Base-by-base conservation (phyloP, 2,329 filamentous ascomycete species). In the Neoarthrinium moseri region DNA sequence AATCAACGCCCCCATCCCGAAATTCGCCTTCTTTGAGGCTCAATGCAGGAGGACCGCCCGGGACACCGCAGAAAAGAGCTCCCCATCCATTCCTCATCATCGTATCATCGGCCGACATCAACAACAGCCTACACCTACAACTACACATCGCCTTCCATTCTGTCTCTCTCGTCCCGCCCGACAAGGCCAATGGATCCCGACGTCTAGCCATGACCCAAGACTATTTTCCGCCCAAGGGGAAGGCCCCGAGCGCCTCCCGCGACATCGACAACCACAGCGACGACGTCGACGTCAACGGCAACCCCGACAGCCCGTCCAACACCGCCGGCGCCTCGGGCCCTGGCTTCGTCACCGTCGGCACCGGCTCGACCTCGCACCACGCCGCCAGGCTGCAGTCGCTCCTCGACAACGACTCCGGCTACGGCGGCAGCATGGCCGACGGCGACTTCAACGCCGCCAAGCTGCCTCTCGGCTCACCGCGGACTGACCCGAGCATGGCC, bases 351-450 rank as follows among this genome's bases (percentile, higher is more conserved):
- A 95, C 89, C 5, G 89, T 96, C 41, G 92, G 92, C 47, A 83
- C 78, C 54, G 91, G 91, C 43, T 84, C 85, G 45, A 84, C 87
- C 18, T 91, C 91, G 17, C 84, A 90, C 61, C 89, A 89, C 63
- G 91, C 90, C 29, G 81, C 87, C 23, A 84, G 84, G 45, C 75
- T 97, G 30, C 89, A 94, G 67, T 83, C 85, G 15, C 80, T 95
- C 57, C 74, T 97, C 45, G 89, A 95, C 51, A 74, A 83, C 47
- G 94, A 99, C 64, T 97, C 92, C 15, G 94, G 92, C 6, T 97
- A 97, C 61, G 91, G 90, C 45, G 87, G 87, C 35, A 96, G 89
- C 63, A 76, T 87, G 40, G 73, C 80, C 23, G 84, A 83, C 49
- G 87, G 87, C 43, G 79, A 79, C 54, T 67, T 71, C 49, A 64